Evolutionary conservation across 1,284 basidiomycete genomes (phyloP).

Genomic region (Kwoniella shivajii): DNA sequence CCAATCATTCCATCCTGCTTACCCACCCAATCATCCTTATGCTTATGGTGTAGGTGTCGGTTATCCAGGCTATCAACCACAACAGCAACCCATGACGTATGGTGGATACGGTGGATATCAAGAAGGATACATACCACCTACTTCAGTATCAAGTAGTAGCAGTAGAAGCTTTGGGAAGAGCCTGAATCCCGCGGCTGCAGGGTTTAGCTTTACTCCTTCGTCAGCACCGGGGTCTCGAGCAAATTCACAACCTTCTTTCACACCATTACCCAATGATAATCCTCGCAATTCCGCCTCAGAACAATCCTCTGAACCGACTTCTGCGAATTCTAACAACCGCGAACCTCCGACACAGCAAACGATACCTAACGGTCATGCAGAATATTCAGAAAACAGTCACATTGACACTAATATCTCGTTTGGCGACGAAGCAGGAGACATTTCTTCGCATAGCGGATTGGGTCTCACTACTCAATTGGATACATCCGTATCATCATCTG

Average conservation of each 20-base stretch:
- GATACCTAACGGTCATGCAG: conserved; percentile 12
- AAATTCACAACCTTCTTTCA: conserved; percentile 14
- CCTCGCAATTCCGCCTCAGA: not conserved
- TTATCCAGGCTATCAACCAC: conserved; percentile 24
- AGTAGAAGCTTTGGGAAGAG: conserved; percentile 19
- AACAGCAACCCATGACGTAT: conserved; percentile 6
- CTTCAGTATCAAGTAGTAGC: not conserved
- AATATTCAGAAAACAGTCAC: no score
- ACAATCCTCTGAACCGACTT: not conserved
- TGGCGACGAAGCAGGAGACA: not conserved
- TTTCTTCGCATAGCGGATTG: no score
- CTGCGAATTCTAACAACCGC: not conserved
- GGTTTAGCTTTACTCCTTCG: conserved; percentile 34
- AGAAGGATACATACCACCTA: conserved; percentile 6
- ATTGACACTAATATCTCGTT: no score
- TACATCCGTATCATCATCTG: conserved; percentile 5
- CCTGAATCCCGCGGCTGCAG: conserved; percentile 48
- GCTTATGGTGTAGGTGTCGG: conserved; percentile 46
- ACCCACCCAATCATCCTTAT: conserved; percentile 48
- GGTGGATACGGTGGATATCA: conserved; percentile 12
- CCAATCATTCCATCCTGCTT: conserved; percentile 18
- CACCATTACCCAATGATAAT: conserved; percentile 11
- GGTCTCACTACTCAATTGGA: conserved; percentile 3
- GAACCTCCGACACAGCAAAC: not conserved
- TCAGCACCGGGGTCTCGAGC: conserved; percentile 6